Conservation (phyloP, 2,329 filamentous ascomycete species). For the Aspergillus sp. region DNA sequence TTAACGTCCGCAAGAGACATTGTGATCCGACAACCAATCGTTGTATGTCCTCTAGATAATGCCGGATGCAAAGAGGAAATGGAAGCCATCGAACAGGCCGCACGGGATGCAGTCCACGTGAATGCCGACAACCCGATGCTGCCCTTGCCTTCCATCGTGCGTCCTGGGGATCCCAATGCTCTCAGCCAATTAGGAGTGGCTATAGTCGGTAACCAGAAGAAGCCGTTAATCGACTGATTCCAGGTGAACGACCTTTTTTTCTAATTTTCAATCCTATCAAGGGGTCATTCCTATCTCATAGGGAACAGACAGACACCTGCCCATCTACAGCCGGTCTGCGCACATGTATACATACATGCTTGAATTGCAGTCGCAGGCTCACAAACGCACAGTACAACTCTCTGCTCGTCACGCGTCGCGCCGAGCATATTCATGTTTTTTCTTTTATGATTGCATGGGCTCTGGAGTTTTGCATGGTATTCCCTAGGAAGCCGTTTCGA, state of each 20-base stretch:
- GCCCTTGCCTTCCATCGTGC: constrained; percentile 74
- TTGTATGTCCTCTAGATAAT: constrained; percentile 91
- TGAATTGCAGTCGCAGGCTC: no score
- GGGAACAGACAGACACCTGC: constrained; percentile 2
- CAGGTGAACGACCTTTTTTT: background rate
- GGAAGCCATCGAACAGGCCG: constrained; percentile 94
- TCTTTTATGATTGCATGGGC: constrained; percentile 32
- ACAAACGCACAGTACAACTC: background rate
- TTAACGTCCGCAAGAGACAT: constrained; percentile 85
- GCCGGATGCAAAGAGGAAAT: constrained; percentile 96
- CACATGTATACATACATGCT: no score
- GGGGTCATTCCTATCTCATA: no score
- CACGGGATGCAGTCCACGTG: constrained; percentile 81
- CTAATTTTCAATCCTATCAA: constrained; percentile 3
- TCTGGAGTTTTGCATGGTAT: constrained; percentile 26
- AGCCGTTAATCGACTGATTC: constrained; percentile 55
- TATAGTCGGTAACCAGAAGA: constrained; percentile 54
- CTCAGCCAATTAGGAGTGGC: constrained; percentile 54
- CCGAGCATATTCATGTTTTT: constrained; percentile 17
- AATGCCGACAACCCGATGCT: constrained; percentile 87
- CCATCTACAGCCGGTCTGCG: constrained; percentile 2
- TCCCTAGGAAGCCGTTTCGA: constrained; percentile 15
- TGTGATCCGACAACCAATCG: constrained; percentile 78
- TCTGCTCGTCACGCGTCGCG: constrained; percentile 6
- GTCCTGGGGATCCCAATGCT: constrained; percentile 62